Evolutionary conservation across 2,329 filamentous ascomycete species (phyloP).

Genomic region (Stylonectria norvegica): DNA sequence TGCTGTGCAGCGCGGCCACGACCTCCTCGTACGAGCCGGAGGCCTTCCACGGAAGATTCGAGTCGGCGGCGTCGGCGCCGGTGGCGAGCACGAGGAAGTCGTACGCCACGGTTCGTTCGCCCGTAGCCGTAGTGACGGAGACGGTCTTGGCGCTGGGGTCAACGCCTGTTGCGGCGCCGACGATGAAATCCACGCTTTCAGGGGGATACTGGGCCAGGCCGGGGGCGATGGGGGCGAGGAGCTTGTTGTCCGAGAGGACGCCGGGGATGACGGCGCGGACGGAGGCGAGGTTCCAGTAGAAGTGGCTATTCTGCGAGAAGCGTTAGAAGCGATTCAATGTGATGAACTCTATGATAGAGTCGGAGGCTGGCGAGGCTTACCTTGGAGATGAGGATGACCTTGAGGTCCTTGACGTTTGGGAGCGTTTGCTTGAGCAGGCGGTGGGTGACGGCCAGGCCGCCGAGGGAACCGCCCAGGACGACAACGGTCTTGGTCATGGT

Average conservation of each 20-base stretch:
- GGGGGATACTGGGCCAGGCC: conserved; percentile 50
- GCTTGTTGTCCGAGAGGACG: conserved; percentile 45
- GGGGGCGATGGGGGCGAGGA: conserved; percentile 47
- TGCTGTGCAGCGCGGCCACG: conserved; percentile 37
- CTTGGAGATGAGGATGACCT: conserved; percentile 55
- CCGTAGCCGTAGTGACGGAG: conserved; percentile 33
- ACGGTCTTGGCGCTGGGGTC: conserved; percentile 40
- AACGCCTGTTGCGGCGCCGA: conserved; percentile 45
- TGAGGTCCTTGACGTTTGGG: conserved; percentile 43
- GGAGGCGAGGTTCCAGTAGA: conserved; percentile 58
- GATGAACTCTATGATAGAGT: not conserved
- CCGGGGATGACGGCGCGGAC: conserved; percentile 54
- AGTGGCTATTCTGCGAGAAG: conserved; percentile 49
- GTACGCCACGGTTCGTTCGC: conserved; percentile 40
- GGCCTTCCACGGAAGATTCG: conserved; percentile 51
- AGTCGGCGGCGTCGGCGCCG: conserved; percentile 43
- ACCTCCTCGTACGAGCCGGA: conserved; percentile 45
- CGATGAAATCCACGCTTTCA: conserved; percentile 48
- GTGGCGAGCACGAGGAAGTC: conserved; percentile 58
- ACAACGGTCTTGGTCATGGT: conserved; percentile 51
- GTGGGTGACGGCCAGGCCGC: conserved; percentile 52
- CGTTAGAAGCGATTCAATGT: conserved; percentile 6
- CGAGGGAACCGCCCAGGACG: conserved; percentile 52
- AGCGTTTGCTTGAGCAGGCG: conserved; percentile 51
- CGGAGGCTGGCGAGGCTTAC: conserved; percentile 31